phyloP scores from a whole-genome alignment of 2,329 filamentous ascomycete species.

The Davidsoniella virescens region DNA sequence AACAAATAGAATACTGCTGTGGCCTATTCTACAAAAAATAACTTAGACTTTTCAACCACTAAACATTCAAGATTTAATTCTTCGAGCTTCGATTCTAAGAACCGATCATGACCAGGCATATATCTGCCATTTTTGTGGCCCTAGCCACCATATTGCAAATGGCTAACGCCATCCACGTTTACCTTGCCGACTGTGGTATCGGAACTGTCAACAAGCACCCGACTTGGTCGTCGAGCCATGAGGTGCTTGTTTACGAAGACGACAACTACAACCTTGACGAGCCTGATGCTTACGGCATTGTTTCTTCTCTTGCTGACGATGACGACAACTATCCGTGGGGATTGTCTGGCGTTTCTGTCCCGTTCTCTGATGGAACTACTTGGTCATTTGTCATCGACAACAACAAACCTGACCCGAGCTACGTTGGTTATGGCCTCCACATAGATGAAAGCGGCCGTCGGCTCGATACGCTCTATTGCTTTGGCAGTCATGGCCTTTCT shows the following conservation, averaged over 20 bases:
- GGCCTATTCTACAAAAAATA: too few species aligned
- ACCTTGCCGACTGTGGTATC: constrained; percentile 7
- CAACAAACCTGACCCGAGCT: constrained; percentile 3
- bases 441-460: not conserved
- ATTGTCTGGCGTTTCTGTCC: constrained; percentile 2
- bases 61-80: too few species aligned
- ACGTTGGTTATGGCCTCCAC: constrained; percentile 8
- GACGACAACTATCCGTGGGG: constrained; percentile 6
- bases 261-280: not conserved
- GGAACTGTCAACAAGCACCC: constrained; percentile 1
- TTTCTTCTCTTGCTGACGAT: not conserved
- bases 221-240: constrained; percentile 1
- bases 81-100: too few species aligned
- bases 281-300: not conserved
- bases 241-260: constrained; percentile 1
- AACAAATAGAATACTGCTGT: too few species aligned
- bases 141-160: not conserved
- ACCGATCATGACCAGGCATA: not conserved
- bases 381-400: constrained; percentile 8
- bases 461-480: constrained; percentile 7
- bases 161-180: not conserved
- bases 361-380: constrained; percentile 2
- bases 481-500: not conserved
- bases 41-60: too few species aligned
- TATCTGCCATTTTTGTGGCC: constrained; percentile 2